Conservation (phyloP, 2,329 filamentous ascomycete genomes). For the Phyllachora maydis region DNA sequence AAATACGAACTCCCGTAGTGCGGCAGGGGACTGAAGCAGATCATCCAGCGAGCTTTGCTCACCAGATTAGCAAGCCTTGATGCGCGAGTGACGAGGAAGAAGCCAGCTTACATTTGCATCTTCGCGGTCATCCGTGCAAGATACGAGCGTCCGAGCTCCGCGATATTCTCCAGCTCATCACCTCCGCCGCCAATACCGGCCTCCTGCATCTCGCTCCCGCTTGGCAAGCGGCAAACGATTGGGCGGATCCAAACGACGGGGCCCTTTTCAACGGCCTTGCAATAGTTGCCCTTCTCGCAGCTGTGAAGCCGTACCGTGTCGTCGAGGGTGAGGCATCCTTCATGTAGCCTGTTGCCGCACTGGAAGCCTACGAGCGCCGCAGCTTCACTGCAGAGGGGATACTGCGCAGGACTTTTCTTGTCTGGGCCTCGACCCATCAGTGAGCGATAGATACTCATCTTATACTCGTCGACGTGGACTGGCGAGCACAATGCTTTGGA, state of each 20-base stretch:
- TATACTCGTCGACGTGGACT: slow-evolving; percentile 73
- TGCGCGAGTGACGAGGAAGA: too few relatives aligned
- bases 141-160: slow-evolving; percentile 42
- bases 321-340: slow-evolving; percentile 51
- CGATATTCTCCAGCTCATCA: slow-evolving; percentile 48
- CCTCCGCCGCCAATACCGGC: slow-evolving; percentile 61
- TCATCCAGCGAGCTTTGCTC: background rate
- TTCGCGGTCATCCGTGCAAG: slow-evolving; percentile 5
- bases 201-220: slow-evolving; percentile 48
- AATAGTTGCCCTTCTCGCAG: slow-evolving; percentile 56
- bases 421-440: slow-evolving; percentile 25
- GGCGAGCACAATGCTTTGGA: slow-evolving; percentile 46
- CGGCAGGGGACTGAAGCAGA: background rate
- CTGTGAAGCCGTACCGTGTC: slow-evolving; percentile 54
- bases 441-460: slow-evolving; percentile 49
- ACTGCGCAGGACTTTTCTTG: slow-evolving; percentile 15
- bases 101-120: slow-evolving; percentile 11
- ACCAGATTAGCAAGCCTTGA: too few relatives aligned
- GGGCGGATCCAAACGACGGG: slow-evolving; percentile 59
- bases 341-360: slow-evolving; percentile 48
- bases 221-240: slow-evolving; percentile 42
- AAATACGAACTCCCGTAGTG: slow-evolving; percentile 5
- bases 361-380: slow-evolving; percentile 51
- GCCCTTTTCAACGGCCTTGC: slow-evolving; percentile 21
- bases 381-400: slow-evolving; percentile 33